Evolutionary conservation across 768 basidiomycete species (phyloP).

Genomic region (Paxillus rubicundulus): DNA sequence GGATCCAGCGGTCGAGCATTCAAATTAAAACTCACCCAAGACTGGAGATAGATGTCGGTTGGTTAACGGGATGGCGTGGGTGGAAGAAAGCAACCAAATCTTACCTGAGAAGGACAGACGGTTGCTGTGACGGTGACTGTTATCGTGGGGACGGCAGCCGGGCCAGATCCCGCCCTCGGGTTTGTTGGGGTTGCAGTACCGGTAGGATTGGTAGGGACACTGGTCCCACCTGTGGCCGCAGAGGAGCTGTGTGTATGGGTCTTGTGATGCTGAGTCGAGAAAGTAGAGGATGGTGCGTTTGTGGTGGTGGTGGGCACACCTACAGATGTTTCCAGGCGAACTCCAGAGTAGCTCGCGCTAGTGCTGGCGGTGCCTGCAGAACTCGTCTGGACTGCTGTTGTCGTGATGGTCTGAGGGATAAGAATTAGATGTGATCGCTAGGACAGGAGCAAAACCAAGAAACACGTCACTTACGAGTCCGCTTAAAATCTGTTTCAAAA

Average conservation of each 20-base stretch:
- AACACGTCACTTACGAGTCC: slow-evolving; percentile 1
- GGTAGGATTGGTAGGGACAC: neutral
- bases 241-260: neutral
- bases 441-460: neutral
- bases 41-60: too few relatives aligned
- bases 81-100: neutral
- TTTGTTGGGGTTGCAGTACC: neutral
- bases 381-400: neutral
- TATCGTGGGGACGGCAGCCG: neutral
- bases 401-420: neutral
- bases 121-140: slow-evolving; percentile 20
- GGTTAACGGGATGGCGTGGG: neutral
- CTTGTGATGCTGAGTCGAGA: neutral
- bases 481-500: slow-evolving; percentile 15
- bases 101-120: slow-evolving; percentile 14
- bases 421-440: neutral
- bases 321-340: neutral
- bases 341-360: neutral
- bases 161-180: neutral
- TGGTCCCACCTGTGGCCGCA: neutral
- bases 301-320: neutral
- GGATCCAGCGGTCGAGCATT: too few relatives aligned
- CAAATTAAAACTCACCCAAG: too few relatives aligned
- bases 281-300: neutral
- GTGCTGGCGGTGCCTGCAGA: neutral